phyloP scores from a whole-genome alignment of 768 basidiomycete genomes.

The Scleroderma bovista region DNA sequence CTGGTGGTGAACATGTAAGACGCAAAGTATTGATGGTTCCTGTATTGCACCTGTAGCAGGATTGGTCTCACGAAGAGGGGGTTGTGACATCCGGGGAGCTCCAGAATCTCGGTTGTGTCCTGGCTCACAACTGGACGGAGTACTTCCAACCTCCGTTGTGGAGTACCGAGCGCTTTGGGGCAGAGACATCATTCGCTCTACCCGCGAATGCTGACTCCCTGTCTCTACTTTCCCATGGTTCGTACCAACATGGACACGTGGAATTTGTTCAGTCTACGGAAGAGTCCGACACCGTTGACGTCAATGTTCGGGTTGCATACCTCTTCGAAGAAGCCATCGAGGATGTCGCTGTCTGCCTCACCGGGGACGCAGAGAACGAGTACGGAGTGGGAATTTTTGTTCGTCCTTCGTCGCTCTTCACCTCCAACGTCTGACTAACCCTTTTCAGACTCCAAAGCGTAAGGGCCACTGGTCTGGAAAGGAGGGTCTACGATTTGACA shows the following conservation, averaged over 20 bases:
- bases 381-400: conserved; percentile 33
- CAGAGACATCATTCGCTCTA: conserved; percentile 23
- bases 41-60: neutral
- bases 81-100: neutral
- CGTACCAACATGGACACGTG: conserved; percentile 21
- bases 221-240: conserved; percentile 27
- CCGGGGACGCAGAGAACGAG: conserved; percentile 18
- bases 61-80: neutral
- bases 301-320: conserved; percentile 26
- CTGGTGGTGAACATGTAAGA: neutral
- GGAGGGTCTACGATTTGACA: conserved; percentile 28
- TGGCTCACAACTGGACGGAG: conserved; percentile 17
- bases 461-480: neutral
- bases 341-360: conserved; percentile 24
- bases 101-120: conserved; percentile 10
- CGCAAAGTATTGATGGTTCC: neutral
- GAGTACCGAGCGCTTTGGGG: conserved; percentile 18
- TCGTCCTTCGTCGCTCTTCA: conserved; percentile 2
- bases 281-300: conserved; percentile 22
- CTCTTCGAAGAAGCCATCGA: conserved; percentile 11
- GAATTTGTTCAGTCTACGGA: conserved; percentile 26
- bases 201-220: conserved; percentile 26
- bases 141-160: conserved; percentile 21
- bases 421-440: neutral
- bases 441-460: conserved; percentile 28